A percentile compares a stretch with the other conserved stretches of the same genome.
Conservation (phyloP, 352 stramenopile genomes). For the Pythium grandisporangium region DNA sequence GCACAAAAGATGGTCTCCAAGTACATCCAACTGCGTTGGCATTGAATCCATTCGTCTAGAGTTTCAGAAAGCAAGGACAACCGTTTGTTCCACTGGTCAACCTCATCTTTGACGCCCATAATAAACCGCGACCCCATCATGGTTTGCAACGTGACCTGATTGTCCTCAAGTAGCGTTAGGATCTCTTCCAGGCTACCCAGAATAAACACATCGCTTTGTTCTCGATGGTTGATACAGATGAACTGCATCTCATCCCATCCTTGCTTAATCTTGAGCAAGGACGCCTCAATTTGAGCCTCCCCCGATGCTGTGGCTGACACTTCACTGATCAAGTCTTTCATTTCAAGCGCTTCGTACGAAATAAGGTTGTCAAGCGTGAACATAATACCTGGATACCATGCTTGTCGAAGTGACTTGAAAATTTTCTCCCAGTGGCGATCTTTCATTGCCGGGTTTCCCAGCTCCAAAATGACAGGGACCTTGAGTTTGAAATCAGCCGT, state of each 20-base stretch:
- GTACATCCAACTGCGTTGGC: slow-evolving; percentile 86
- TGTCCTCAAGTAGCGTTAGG: slow-evolving; percentile 85
- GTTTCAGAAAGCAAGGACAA: slow-evolving; percentile 77
- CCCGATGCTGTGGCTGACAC: slow-evolving; percentile 80
- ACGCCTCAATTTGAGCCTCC: slow-evolving; percentile 87
- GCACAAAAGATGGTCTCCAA: slow-evolving; percentile 85
- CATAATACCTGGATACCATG: slow-evolving; percentile 83
- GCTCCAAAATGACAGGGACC: slow-evolving; percentile 87
- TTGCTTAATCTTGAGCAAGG: slow-evolving; percentile 81
- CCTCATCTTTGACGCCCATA: slow-evolving; percentile 85
- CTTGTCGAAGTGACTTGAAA: slow-evolving; percentile 83
- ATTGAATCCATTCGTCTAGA: slow-evolving; percentile 80
- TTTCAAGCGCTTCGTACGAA: slow-evolving; percentile 77
- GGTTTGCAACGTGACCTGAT: slow-evolving; percentile 87
- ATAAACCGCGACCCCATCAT: slow-evolving; percentile 92
- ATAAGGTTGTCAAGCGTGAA: slow-evolving; percentile 89
- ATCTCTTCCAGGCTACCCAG: slow-evolving; percentile 88
- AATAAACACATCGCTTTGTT: slow-evolving; percentile 85
- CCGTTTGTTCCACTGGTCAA: slow-evolving; percentile 87
- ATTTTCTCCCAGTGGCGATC: slow-evolving; percentile 94
- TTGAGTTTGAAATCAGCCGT: slow-evolving; percentile 87
- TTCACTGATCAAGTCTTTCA: slow-evolving; percentile 83
- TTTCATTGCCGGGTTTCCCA: slow-evolving; percentile 89
- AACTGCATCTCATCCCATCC: slow-evolving; percentile 87
- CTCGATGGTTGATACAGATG: slow-evolving; percentile 71